These are phyloP conservation scores for Hyaloscypha variabilis DNA, from an alignment of 495 filamentous ascomycete genomes.

Conservation along the genomic window DNA sequence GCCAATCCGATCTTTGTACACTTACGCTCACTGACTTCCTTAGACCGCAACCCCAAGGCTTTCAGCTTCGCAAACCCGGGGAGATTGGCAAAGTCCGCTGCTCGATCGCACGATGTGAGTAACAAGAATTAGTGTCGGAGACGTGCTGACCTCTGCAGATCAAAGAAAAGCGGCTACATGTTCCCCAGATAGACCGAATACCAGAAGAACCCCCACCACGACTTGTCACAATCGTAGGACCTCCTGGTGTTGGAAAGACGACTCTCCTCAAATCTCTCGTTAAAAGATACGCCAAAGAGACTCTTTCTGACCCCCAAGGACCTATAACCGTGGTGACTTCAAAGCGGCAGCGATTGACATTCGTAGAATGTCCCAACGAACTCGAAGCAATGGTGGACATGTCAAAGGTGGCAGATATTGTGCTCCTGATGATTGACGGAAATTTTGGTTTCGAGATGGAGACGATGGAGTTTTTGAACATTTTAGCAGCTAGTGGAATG, in stretches of 20 bases:
- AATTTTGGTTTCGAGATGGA: slow-evolving; percentile 99
- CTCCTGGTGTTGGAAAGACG: slow-evolving; percentile 75
- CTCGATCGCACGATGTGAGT: slow-evolving; percentile 87
- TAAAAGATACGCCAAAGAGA: slow-evolving; percentile 93
- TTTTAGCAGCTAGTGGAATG: slow-evolving; percentile 88
- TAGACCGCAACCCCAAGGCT: slow-evolving; percentile 87
- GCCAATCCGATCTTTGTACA: slow-evolving; percentile 5
- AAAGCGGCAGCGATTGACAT: slow-evolving; percentile 88
- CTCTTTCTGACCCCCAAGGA: slow-evolving; percentile 82
- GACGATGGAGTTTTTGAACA: slow-evolving; percentile 98
- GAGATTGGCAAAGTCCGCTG: slow-evolving; percentile 79
- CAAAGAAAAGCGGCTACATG: slow-evolving; percentile 94
- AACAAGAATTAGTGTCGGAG: neutral
- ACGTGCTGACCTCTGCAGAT: slow-evolving; percentile 51
- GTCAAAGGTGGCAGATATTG: slow-evolving; percentile 94
- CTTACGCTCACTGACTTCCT: neutral
- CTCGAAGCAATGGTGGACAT: slow-evolving; percentile 94
- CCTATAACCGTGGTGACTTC: slow-evolving; percentile 95
- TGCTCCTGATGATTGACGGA: slow-evolving; percentile 95
- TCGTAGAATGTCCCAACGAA: slow-evolving; percentile 95
- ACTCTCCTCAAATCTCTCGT: slow-evolving; percentile 86
- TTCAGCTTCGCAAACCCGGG: slow-evolving; percentile 87
- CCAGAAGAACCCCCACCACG: slow-evolving; percentile 95
- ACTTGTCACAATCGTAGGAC: slow-evolving; percentile 89
- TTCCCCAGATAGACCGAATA: slow-evolving; percentile 90